Evolutionary conservation across 306 rosid species (phyloP).

Genomic region (Rubus parviflorus): DNA sequence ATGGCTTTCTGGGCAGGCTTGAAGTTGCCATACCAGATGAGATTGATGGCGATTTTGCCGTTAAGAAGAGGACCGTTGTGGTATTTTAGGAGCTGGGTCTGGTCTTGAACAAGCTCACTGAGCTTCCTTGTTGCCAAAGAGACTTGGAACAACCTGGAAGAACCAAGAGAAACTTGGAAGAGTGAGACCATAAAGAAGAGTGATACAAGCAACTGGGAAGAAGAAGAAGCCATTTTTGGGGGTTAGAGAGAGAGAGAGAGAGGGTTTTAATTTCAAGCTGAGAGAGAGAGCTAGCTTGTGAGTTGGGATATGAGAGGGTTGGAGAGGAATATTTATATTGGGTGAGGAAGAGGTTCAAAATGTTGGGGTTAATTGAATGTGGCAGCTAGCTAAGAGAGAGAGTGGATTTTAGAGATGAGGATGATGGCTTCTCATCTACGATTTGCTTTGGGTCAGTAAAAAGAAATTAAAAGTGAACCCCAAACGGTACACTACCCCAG

Average conservation of each 20-base stretch:
- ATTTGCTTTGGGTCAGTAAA: conserved; percentile 45
- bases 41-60: conserved; percentile 70
- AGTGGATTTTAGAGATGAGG: conserved; percentile 16
- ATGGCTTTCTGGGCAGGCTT: conserved; percentile 77
- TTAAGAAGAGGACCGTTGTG: conserved; percentile 80
- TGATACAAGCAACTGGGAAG: not conserved
- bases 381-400: conserved; percentile 36
- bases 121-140: conserved; percentile 52
- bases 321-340: conserved; percentile 31
- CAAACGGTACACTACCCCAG: conserved; percentile 24
- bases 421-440: conserved; percentile 47
- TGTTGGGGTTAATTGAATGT: conserved; percentile 2
- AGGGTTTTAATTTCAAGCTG: not conserved
- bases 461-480: conserved; percentile 19
- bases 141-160: conserved; percentile 33
- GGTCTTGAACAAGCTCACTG: conserved; percentile 49
- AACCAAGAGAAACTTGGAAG: conserved; percentile 39
- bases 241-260: not conserved
- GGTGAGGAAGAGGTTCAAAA: not conserved
- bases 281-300: not conserved
- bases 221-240: not conserved
- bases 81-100: conserved; percentile 62
- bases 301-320: not conserved
- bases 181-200: conserved; percentile 29
- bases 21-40: conserved; percentile 82